Conservation (phyloP, 2,329 filamentous ascomycete genomes). For the Fusarium nurragi region DNA sequence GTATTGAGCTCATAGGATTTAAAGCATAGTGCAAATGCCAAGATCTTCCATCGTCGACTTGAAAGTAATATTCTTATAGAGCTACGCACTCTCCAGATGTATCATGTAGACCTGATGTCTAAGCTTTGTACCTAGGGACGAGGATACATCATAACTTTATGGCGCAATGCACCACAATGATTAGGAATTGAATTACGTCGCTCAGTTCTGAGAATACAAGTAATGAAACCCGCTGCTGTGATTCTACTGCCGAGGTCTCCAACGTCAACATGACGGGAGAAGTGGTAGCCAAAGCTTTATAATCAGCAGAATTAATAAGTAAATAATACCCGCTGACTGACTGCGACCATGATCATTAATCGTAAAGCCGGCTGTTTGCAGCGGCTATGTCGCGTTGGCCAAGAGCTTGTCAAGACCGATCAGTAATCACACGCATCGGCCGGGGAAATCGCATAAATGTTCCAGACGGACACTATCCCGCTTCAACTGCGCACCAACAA, state of each 20-base stretch:
- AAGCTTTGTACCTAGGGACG: neutral
- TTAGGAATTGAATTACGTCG: neutral
- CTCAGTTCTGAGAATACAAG: neutral
- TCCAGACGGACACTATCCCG: neutral
- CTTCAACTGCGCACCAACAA: neutral
- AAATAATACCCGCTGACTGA: neutral
- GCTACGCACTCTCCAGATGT: too few species aligned
- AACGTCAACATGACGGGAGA: accelerated
- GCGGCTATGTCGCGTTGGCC: neutral
- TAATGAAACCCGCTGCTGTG: neutral
- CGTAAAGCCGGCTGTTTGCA: neutral
- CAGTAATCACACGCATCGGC: constrained; percentile 23
- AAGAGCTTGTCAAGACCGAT: constrained; percentile 5
- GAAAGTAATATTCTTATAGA: neutral
- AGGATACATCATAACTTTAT: neutral
- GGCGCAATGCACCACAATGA: too few species aligned
- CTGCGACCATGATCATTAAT: constrained; percentile 27
- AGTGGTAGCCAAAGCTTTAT: neutral
- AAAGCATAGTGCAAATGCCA: too few species aligned
- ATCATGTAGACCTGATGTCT: neutral
- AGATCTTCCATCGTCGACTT: neutral
- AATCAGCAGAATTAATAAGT: neutral
- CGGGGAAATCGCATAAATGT: constrained; percentile 1
- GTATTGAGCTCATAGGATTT: too few species aligned
- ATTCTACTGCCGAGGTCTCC: neutral